Base-by-base conservation (phyloP, 2,329 filamentous ascomycete genomes). In the Phaeosphaeriaceae sp. region DNA sequence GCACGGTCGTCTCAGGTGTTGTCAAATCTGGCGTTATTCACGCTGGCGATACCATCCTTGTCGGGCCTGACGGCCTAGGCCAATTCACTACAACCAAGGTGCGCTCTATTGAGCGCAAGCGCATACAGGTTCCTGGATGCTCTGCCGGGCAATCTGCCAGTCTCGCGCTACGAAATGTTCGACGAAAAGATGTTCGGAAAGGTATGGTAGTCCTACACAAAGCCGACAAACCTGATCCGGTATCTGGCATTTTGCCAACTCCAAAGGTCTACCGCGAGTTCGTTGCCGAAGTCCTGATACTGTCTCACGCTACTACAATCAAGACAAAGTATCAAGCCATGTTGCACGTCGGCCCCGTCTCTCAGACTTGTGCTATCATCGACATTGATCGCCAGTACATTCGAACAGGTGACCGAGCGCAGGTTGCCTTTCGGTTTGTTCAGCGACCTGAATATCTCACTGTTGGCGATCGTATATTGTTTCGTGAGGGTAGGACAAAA, bases 311-410 rank as follows among this genome's bases (percentile, higher is more conserved):
- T 0, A 99, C 94, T 0, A 99, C 94, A 35, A 99, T 99, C 74
- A 94, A 96, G 74, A 91, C 87, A 0, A 93, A 92, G 65, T 99
- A 99, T 61, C 94, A 99, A 77, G 94, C 94, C 0, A 99, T 97
- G 92, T 82, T 99, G 17, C 94, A 99, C 64, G 92, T 99, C 4
- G 94, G 94, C 0, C 90, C 94, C 0, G 89, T 99, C 35, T 91
- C 89, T 33, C 94, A 99, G 76, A 99, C 94, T 0, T 99, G 94
- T 68, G 87, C 92, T 9, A 97, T 99, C 68, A 96, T 99, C 66
- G 94, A 97, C 67, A 94, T 99, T 59, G 94, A 99, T 70, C 87
- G 93, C n/a, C 89, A 89, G 20, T 94, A 92, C 65, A 97, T 99
- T 58, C 86, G 94, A 6, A 97, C 93, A 0, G 94, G 94, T 8